A percentile compares a stretch with the other conserved stretches of the same genome.
These are phyloP conservation scores for Neurospora discreta DNA, from an alignment of 495 filamentous ascomycete species.

Conservation along the genomic window DNA sequence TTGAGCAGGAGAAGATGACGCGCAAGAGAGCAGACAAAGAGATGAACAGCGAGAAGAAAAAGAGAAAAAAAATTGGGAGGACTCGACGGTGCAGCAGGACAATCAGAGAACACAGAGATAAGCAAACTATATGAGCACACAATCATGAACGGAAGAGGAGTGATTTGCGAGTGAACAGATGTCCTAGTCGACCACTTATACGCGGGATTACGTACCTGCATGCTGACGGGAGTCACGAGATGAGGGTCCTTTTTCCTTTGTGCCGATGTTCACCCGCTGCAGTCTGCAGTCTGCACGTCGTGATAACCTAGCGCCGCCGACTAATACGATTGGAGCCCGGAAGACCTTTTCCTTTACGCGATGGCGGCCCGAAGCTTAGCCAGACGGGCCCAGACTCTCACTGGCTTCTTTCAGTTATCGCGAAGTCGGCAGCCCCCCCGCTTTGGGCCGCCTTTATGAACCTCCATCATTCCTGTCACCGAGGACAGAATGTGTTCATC, in stretches of 20 bases:
- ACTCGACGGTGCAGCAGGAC: too few relatives aligned
- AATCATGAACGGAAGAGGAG: neutral
- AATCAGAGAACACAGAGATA: too few relatives aligned
- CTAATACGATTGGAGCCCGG: neutral
- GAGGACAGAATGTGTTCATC: neutral
- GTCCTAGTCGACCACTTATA: neutral
- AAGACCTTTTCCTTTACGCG: neutral
- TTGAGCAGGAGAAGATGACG: too few relatives aligned
- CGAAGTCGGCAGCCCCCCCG: neutral
- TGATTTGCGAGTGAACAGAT: neutral
- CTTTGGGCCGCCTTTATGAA: neutral
- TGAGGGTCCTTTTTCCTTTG: neutral
- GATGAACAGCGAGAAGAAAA: too few relatives aligned
- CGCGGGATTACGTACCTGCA: neutral
- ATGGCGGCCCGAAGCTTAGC: neutral
- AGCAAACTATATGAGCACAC: neutral
- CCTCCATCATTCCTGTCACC: neutral
- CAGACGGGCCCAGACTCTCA: neutral
- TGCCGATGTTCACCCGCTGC: neutral
- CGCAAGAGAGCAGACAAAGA: too few relatives aligned
- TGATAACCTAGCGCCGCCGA: neutral
- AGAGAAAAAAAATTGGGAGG: too few relatives aligned
- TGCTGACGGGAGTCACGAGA: neutral
- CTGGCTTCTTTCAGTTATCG: neutral
- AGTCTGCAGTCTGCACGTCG: neutral